Evolutionary conservation across 1,284 basidiomycete species (phyloP).

Genomic region (Sanghuangporus weigelae): DNA sequence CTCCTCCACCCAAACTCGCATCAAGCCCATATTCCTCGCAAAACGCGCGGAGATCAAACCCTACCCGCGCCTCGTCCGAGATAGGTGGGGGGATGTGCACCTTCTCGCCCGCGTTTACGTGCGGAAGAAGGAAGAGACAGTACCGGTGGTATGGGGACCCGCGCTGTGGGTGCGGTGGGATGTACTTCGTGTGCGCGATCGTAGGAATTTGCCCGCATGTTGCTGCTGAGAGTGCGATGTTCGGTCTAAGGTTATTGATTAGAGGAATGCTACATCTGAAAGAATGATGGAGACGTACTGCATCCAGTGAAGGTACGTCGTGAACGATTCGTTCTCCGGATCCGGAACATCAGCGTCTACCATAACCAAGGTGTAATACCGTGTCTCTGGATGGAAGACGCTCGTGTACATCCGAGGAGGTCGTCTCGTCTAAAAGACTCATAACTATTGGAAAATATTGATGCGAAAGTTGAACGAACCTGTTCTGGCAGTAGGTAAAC

Average conservation of each 20-base stretch:
- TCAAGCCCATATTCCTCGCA: slow-evolving; percentile 49
- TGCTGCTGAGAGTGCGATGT: slow-evolving; percentile 70
- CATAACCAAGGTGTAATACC: slow-evolving; percentile 85
- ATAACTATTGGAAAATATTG: not conserved
- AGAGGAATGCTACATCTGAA: not conserved
- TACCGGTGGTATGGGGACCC: slow-evolving; percentile 88
- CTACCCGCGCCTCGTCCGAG: slow-evolving; percentile 37
- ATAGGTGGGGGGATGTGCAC: slow-evolving; percentile 34
- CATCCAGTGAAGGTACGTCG: slow-evolving; percentile 82
- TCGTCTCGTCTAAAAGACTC: slow-evolving; percentile 45
- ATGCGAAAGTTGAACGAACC: slow-evolving; percentile 30
- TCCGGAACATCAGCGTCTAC: slow-evolving; percentile 90
- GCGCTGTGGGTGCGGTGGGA: slow-evolving; percentile 84
- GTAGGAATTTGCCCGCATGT: slow-evolving; percentile 37
- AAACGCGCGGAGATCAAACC: slow-evolving; percentile 67
- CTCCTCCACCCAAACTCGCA: slow-evolving; percentile 55
- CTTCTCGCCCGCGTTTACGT: slow-evolving; percentile 36
- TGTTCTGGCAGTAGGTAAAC: slow-evolving; percentile 58
- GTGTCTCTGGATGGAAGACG: slow-evolving; percentile 74
- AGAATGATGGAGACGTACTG: slow-evolving; percentile 47
- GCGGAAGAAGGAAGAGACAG: slow-evolving; percentile 71
- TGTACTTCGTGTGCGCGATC: slow-evolving; percentile 60
- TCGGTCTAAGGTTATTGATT: slow-evolving; percentile 48
- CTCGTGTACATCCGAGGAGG: slow-evolving; percentile 65
- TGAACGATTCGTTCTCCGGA: slow-evolving; percentile 57